Evolutionary conservation across 768 basidiomycete species (phyloP), one percentile per base, ranked within the genome.

Genomic region (Tubosaeta brunneosetosa): DNA sequence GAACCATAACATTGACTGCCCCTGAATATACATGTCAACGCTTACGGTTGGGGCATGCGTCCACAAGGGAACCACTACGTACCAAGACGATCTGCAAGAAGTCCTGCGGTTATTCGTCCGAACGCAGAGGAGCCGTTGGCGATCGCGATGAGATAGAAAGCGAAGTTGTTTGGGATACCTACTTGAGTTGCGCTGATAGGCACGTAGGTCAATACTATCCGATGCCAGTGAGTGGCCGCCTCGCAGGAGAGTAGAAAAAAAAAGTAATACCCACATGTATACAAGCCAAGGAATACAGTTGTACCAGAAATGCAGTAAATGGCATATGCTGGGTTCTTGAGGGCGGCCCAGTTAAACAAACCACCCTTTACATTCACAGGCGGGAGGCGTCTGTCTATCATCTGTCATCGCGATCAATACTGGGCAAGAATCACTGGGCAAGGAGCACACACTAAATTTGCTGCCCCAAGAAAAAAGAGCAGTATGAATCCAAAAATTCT

Each of bases 401-500:
- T 50, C 72, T 72, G 19, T 11, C 38, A 22, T 12, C 26, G 32
- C 8, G 26, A 25, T 49, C 45, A 46, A n/a, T 27, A 8, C 16
- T 6, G 12, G 6, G 25, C 11, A 11, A 3, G 27, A 17, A 26
- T 22, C 6, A 14, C 14, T 25, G 14, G 25, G 16, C 19, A 26
- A 17, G 25, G 8, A n/a, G 13, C 3, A 31, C 44, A 38, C 37
- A 79, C 77, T 44, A 88, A 52, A 63, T 85, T 88, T 13, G 80
- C 75, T 14, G 79, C 60, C 2, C 77, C 76, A 5, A 88, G 72
- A 2, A 76, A 62, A 10, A 75, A 54, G 0, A 86, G 54, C 0
- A 88, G 65, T 6, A 88, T 78, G 57, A 88, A 82, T 1, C 81
- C 86, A 41, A 88, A 67, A 29, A 85, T 78, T 13, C 88, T 75